phyloP scores from a whole-genome alignment of 352 stramenopile genomes.

The Globisporangium mamillatum region DNA sequence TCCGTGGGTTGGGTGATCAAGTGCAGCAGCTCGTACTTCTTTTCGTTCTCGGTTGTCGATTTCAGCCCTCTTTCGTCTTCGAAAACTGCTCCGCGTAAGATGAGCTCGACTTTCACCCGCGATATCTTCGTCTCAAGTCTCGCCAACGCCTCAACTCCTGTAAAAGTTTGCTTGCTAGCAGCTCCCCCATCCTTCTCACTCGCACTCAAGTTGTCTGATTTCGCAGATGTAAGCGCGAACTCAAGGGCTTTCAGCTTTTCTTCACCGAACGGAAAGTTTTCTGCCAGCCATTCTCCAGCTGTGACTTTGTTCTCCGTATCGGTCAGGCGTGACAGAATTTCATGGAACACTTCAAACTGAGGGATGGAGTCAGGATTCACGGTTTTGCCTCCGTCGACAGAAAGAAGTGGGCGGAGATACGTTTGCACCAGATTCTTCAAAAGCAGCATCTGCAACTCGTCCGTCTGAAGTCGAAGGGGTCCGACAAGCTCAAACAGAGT shows the following conservation, averaged over 20 bases:
- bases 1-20: constrained; percentile 33
- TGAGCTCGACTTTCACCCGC: constrained; percentile 33
- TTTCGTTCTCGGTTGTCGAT: constrained; percentile 14
- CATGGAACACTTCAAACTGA: constrained; percentile 32
- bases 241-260: constrained; percentile 46
- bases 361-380: neutral
- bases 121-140: constrained; percentile 42
- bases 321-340: constrained; percentile 28
- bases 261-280: constrained; percentile 35
- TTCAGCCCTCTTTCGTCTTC: constrained; percentile 19
- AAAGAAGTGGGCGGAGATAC: constrained; percentile 1
- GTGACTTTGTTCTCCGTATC: constrained; percentile 44
- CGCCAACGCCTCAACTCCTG: constrained; percentile 27
- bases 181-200: constrained; percentile 12
- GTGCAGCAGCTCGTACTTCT: constrained; percentile 24
- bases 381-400: neutral
- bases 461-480: constrained; percentile 55
- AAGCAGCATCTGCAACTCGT: constrained; percentile 74
- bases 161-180: constrained; percentile 30
- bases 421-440: constrained; percentile 62
- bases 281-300: constrained; percentile 49
- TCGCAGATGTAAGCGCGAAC: constrained; percentile 30
- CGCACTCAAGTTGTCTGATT: constrained; percentile 6
- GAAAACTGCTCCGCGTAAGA: constrained; percentile 25
- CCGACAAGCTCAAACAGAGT: constrained; percentile 41